These are phyloP conservation scores for Sugiyamaella mastotermitis DNA, from an alignment of 805 yeast species.

Conservation along the genomic window DNA sequence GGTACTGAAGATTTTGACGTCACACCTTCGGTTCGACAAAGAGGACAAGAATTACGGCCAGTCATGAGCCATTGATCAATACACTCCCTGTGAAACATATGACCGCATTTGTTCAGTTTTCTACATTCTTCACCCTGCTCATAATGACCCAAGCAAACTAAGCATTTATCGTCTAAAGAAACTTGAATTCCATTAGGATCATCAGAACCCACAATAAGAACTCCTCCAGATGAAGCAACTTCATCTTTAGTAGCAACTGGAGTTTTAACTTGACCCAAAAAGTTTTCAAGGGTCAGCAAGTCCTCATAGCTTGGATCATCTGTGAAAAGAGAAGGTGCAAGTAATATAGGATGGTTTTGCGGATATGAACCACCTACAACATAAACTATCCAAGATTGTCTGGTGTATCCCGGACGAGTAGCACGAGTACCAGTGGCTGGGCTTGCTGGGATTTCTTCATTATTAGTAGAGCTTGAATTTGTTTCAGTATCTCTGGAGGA, in stretches of 20 bases:
- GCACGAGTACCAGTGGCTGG: no score
- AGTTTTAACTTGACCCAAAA: slow-evolving; percentile 43
- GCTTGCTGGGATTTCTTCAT: no score
- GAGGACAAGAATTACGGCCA: slow-evolving; percentile 53
- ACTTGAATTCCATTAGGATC: slow-evolving; percentile 12
- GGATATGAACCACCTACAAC: slow-evolving; percentile 55
- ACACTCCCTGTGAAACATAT: slow-evolving; percentile 49
- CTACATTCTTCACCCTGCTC: slow-evolving; percentile 43
- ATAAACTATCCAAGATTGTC: slow-evolving; percentile 55
- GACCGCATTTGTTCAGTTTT: slow-evolving; percentile 40
- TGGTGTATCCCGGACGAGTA: slow-evolving; percentile 14
- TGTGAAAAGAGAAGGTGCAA: slow-evolving; percentile 42
- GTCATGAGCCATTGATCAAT: slow-evolving; percentile 52
- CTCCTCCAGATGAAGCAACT: slow-evolving; percentile 36
- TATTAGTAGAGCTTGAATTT: no score
- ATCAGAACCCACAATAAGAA: slow-evolving; percentile 23
- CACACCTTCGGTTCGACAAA: slow-evolving; percentile 46
- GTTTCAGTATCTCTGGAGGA: no score
- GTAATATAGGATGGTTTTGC: slow-evolving; percentile 41
- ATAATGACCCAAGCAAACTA: slow-evolving; percentile 49
- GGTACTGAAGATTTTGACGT: slow-evolving; percentile 3
- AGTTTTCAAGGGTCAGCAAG: slow-evolving; percentile 39
- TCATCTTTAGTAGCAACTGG: slow-evolving; percentile 40
- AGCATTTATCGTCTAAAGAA: slow-evolving; percentile 38
- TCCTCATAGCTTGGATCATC: slow-evolving; percentile 50